phyloP scores from a whole-genome alignment of 805 yeast genomes.

The Blastobotrys americana region DNA sequence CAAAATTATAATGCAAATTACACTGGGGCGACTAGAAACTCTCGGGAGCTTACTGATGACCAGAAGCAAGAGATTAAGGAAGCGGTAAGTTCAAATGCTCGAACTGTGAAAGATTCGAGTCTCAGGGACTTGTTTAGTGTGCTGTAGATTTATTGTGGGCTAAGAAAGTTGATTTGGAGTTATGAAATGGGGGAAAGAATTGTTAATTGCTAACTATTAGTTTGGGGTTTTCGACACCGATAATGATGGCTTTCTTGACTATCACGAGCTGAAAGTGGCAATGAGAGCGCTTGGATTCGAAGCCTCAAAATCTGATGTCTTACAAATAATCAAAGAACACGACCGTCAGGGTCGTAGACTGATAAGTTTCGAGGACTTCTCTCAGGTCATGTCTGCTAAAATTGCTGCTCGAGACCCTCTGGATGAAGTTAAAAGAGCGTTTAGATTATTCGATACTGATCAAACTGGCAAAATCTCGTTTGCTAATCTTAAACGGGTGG shows the following conservation, averaged over 20 bases:
- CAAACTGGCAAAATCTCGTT: slow-evolving; percentile 78
- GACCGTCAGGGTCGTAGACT: slow-evolving; percentile 62
- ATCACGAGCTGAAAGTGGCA: slow-evolving; percentile 90
- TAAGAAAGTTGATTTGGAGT: no score
- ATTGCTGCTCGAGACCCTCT: slow-evolving; percentile 85
- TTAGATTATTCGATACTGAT: slow-evolving; percentile 81
- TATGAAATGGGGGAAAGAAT: no score
- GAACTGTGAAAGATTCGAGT: no score
- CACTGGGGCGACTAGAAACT: neutral
- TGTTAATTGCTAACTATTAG: no score
- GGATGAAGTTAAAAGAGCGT: slow-evolving; percentile 87
- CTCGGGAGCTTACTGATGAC: slow-evolving; percentile 63
- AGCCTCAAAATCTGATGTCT: slow-evolving; percentile 66
- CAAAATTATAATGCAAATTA: neutral
- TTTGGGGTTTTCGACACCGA: slow-evolving; percentile 88
- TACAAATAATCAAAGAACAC: slow-evolving; percentile 70
- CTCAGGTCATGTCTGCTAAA: slow-evolving; percentile 67
- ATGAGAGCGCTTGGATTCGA: slow-evolving; percentile 93
- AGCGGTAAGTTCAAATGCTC: slow-evolving; percentile 42
- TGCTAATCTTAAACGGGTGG: slow-evolving; percentile 77
- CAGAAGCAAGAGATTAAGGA: slow-evolving; percentile 88
- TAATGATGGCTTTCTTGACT: slow-evolving; percentile 81
- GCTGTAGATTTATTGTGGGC: no score
- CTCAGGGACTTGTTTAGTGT: no score
- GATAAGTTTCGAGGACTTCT: slow-evolving; percentile 77